Conservation (phyloP, 192 early-diverging fungal genomes). For the Podila verticillata region DNA sequence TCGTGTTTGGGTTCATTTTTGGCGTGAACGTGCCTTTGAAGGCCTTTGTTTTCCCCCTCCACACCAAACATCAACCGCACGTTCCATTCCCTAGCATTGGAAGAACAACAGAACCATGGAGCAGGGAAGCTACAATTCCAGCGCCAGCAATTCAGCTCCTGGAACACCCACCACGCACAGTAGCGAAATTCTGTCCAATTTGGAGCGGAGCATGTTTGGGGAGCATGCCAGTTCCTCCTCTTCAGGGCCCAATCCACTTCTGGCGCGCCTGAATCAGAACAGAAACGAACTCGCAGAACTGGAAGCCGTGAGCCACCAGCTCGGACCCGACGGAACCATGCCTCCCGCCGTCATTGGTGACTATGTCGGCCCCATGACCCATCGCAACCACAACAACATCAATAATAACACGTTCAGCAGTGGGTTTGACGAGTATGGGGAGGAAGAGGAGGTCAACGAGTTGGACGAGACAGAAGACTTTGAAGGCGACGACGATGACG, state of each 20-base stretch:
- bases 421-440: neutral
- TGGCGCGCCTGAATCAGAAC: conserved; percentile 1
- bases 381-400: neutral
- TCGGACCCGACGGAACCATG: neutral
- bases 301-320: neutral
- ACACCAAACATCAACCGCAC: neutral
- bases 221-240: neutral
- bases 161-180: neutral
- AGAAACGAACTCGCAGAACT: neutral
- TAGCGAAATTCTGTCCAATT: neutral
- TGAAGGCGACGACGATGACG: conserved; percentile 2
- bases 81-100: too few relatives aligned
- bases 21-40: neutral
- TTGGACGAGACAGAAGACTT: neutral
- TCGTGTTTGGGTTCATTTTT: neutral
- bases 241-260: neutral
- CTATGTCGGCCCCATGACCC: neutral
- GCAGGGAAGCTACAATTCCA: neutral
- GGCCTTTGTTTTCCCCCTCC: neutral
- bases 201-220: neutral
- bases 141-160: neutral
- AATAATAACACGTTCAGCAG: neutral
- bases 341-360: neutral
- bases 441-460: conserved; percentile 2
- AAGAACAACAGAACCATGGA: neutral